These are phyloP conservation scores for Xanthoparmelia taractica DNA, from an alignment of 495 filamentous ascomycete species.

Conservation along the genomic window DNA sequence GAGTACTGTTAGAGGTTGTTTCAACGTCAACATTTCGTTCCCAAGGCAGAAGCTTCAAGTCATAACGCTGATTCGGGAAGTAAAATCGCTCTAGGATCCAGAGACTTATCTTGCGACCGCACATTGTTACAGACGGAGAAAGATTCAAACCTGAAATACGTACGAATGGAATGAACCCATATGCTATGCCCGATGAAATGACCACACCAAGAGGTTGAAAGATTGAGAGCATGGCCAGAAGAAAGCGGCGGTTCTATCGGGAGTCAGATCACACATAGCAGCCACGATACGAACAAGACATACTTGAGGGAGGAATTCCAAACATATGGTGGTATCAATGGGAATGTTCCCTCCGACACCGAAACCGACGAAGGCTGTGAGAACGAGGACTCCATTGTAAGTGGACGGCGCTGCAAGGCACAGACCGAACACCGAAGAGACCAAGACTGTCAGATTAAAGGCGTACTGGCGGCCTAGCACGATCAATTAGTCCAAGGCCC, in stretches of 20 bases:
- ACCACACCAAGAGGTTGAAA: conserved; percentile 45
- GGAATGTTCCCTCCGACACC: conserved; percentile 46
- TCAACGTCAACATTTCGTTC: conserved; percentile 2
- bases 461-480: conserved; percentile 39
- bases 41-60: neutral
- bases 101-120: neutral
- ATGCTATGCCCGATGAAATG: conserved; percentile 37
- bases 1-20: conserved; percentile 22
- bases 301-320: conserved; percentile 42
- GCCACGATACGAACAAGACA: neutral
- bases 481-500: neutral
- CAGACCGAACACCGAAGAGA: conserved; percentile 40
- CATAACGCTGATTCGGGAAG: neutral
- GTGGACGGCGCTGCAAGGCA: conserved; percentile 36
- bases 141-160: neutral
- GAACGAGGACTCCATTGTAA: conserved; percentile 36
- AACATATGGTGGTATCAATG: conserved; percentile 43
- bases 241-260: conserved; percentile 36
- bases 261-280: conserved; percentile 3
- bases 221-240: conserved; percentile 41
- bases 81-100: neutral
- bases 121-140: neutral
- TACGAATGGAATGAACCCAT: conserved; percentile 34
- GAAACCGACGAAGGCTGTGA: conserved; percentile 42
- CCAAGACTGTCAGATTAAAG: conserved; percentile 44